These are phyloP conservation scores for Boletellus sp. DNA, from an alignment of 1,284 basidiomycete genomes.

Conservation along the genomic window DNA sequence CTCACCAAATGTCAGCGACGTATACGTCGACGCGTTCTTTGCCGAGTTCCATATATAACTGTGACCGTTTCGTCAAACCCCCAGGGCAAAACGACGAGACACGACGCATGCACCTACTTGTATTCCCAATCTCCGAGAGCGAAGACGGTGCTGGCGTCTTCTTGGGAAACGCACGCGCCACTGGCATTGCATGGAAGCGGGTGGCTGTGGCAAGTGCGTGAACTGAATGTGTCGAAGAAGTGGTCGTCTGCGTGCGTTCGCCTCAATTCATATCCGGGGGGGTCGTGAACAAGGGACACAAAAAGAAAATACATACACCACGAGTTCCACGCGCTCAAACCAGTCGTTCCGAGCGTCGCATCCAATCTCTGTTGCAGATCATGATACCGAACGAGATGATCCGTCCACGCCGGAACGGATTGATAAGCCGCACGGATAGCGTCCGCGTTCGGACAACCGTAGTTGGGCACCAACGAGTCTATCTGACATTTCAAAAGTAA, in stretches of 20 bases:
- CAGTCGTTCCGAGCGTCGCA: conserved; percentile 44
- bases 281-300: neutral
- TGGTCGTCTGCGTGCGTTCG: conserved; percentile 34
- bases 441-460: conserved; percentile 46
- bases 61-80: conserved; percentile 2
- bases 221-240: conserved; percentile 50
- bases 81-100: too few species aligned
- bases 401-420: conserved; percentile 47
- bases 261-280: neutral
- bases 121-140: conserved; percentile 47
- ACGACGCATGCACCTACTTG: conserved; percentile 35
- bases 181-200: conserved; percentile 47
- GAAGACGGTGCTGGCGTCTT: conserved; percentile 44
- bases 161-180: conserved; percentile 42
- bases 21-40: conserved; percentile 42
- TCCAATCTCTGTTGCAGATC: conserved; percentile 42
- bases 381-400: conserved; percentile 43
- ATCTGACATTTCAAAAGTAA: conserved; percentile 34
- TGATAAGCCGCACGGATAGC: conserved; percentile 43
- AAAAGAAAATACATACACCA: conserved; percentile 36
- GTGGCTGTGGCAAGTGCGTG: conserved; percentile 48
- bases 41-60: conserved; percentile 52
- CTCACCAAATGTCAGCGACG: conserved; percentile 47
- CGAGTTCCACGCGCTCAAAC: conserved; percentile 42
- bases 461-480: conserved; percentile 49